Conservation (phyloP, 139 green algal species). For the Raphidocelis subcapitata region DNA sequence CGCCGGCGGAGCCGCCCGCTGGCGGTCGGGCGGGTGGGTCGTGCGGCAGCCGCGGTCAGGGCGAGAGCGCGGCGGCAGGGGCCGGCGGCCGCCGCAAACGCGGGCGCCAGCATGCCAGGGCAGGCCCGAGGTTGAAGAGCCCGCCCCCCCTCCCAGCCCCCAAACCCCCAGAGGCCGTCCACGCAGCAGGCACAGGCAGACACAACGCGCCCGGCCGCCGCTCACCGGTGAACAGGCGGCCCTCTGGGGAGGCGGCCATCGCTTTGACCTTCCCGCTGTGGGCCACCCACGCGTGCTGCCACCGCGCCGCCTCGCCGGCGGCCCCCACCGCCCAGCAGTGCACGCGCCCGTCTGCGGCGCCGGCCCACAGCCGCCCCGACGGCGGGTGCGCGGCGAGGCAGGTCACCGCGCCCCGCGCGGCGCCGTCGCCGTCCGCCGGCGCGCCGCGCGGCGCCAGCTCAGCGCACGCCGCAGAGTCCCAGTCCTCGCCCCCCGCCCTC, state of each 20-base stretch:
- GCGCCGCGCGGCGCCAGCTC: neutral
- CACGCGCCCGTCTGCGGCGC: constrained; percentile 13
- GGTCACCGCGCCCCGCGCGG: neutral
- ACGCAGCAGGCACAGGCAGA: neutral
- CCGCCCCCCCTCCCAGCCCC: neutral
- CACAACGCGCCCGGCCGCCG: neutral
- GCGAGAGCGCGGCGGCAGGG: neutral
- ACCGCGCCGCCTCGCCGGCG: constrained; percentile 1
- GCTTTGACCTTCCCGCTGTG: constrained; percentile 27
- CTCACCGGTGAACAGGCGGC: constrained; percentile 23
- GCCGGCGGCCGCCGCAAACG: no score
- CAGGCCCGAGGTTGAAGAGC: neutral
- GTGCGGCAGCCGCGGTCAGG: no score
- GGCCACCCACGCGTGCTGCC: constrained; percentile 19
- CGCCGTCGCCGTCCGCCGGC: neutral
- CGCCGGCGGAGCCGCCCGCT: constrained; percentile 12
- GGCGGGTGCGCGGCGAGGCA: constrained; percentile 1
- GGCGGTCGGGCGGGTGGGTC: no score
- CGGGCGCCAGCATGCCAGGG: neutral
- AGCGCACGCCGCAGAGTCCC: neutral
- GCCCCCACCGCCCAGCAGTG: constrained; percentile 15
- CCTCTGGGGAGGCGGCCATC: constrained; percentile 5
- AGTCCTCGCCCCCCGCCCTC: neutral
- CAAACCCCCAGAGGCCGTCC: neutral
- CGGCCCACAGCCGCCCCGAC: constrained; percentile 21